A percentile compares a stretch with the other conserved stretches of the same genome.
phyloP scores from a whole-genome alignment of 148 eudicot species.

The Fallopia convolvulus region DNA sequence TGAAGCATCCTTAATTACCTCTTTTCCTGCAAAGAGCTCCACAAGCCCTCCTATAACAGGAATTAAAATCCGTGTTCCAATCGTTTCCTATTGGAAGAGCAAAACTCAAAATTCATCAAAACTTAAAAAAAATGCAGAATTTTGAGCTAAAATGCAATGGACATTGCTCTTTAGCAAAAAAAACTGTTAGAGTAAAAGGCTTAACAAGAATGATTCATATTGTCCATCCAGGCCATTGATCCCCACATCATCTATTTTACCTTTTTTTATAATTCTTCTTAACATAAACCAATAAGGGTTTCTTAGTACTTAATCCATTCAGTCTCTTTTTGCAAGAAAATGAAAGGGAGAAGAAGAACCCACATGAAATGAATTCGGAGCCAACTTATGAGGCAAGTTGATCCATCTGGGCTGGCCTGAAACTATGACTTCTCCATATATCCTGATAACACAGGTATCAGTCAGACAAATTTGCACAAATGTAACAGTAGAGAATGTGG shows the following conservation, averaged over 20 bases:
- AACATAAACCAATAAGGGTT: too few relatives aligned
- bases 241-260: background rate
- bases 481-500: background rate
- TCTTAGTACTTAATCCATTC: background rate
- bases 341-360: slow-evolving; percentile 6
- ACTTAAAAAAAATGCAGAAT: background rate
- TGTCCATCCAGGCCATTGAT: background rate
- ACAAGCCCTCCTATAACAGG: slow-evolving; percentile 75
- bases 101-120: background rate
- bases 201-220: too few relatives aligned
- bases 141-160: background rate
- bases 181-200: background rate
- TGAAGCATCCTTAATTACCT: slow-evolving; percentile 26
- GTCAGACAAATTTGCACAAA: background rate
- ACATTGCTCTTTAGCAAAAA: background rate
- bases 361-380: slow-evolving; percentile 30
- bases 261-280: too few relatives aligned
- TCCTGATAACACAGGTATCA: slow-evolving; percentile 23
- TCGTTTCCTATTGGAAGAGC: slow-evolving; percentile 28
- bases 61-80: slow-evolving; percentile 62
- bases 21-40: slow-evolving; percentile 59
- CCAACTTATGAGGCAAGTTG: slow-evolving; percentile 18
- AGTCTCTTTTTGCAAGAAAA: background rate
- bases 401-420: slow-evolving; percentile 59
- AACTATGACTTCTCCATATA: slow-evolving; percentile 74